A percentile compares a stretch with the other conserved stretches of the same genome.
Conservation (phyloP, 768 basidiomycete genomes). For the Hericium rajendrae region DNA sequence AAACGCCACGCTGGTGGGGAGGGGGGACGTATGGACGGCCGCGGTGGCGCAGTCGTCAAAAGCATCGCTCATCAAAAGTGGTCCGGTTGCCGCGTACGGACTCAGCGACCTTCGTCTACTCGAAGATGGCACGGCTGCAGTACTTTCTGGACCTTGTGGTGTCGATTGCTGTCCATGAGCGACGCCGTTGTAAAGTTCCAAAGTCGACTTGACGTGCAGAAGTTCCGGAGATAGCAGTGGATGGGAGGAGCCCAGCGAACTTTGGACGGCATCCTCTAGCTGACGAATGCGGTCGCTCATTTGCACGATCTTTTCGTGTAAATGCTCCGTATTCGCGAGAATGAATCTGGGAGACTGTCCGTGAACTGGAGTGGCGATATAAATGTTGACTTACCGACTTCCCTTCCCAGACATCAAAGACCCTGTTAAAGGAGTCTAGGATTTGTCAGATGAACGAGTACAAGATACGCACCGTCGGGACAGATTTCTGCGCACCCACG, state of each 20-base stretch:
- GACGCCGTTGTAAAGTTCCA: neutral
- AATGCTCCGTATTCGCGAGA: slow-evolving; percentile 17
- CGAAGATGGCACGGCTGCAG: neutral
- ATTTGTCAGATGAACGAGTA: neutral
- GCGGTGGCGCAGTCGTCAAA: neutral
- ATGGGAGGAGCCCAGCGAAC: neutral
- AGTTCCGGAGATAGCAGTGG: neutral
- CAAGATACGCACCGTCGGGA: slow-evolving; percentile 3
- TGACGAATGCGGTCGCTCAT: slow-evolving; percentile 14
- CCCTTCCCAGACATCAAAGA: slow-evolving; percentile 1
- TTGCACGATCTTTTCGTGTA: slow-evolving; percentile 14
- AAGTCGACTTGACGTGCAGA: neutral
- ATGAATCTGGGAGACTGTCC: neutral
- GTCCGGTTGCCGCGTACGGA: neutral
- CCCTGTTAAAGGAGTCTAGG: neutral
- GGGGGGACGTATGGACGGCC: neutral
- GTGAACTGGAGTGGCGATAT: neutral
- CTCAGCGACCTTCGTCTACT: neutral
- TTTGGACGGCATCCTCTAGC: slow-evolving; percentile 10
- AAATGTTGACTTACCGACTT: neutral
- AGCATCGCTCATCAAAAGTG: neutral
- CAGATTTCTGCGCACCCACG: slow-evolving; percentile 12
- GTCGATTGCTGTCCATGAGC: too few relatives aligned
- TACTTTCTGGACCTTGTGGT: too few relatives aligned
- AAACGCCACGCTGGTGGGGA: neutral